phyloP scores from a whole-genome alignment of 1,284 basidiomycete genomes.

The Pseudozyma pruni region DNA sequence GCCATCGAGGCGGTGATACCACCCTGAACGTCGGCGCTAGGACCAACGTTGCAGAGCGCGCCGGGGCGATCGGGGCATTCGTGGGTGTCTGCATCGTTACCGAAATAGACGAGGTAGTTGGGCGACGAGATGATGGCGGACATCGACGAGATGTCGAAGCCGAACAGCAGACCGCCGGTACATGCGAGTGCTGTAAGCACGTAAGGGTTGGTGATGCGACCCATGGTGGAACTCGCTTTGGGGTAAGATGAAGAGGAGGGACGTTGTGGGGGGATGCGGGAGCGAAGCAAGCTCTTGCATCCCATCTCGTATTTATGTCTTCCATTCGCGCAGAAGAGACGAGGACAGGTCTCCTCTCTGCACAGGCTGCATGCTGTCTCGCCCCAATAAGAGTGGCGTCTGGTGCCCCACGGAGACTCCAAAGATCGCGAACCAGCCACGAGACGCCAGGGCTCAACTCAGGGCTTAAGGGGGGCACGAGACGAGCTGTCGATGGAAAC shows the following conservation, averaged over 20 bases:
- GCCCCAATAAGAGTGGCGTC: neutral
- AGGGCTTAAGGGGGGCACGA: constrained; percentile 3
- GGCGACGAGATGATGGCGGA: constrained; percentile 30
- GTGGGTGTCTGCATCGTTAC: neutral
- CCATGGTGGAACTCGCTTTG: constrained; percentile 21
- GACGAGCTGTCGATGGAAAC: neutral
- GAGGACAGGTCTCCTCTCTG: neutral
- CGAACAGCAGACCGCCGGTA: constrained; percentile 47
- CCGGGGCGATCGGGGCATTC: constrained; percentile 28
- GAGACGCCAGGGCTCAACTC: constrained; percentile 5
- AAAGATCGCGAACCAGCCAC: neutral
- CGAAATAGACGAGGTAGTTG: constrained; percentile 46
- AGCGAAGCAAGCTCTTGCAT: neutral
- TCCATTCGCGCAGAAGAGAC: no score
- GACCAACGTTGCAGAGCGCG: constrained; percentile 25
- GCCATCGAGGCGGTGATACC: constrained; percentile 53
- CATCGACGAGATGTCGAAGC: constrained; percentile 40
- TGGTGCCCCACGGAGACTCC: constrained; percentile 18
- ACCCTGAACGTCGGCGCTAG: constrained; percentile 28
- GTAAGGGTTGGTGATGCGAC: constrained; percentile 44
- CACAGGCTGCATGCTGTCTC: neutral
- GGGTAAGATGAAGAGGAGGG: neutral
- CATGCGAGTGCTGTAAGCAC: constrained; percentile 41
- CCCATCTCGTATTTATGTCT: constrained; percentile 8
- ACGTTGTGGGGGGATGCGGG: neutral